Evolutionary conservation across 2,329 filamentous ascomycete genomes (phyloP).

Genomic region (Metarhizium brunneum): DNA sequence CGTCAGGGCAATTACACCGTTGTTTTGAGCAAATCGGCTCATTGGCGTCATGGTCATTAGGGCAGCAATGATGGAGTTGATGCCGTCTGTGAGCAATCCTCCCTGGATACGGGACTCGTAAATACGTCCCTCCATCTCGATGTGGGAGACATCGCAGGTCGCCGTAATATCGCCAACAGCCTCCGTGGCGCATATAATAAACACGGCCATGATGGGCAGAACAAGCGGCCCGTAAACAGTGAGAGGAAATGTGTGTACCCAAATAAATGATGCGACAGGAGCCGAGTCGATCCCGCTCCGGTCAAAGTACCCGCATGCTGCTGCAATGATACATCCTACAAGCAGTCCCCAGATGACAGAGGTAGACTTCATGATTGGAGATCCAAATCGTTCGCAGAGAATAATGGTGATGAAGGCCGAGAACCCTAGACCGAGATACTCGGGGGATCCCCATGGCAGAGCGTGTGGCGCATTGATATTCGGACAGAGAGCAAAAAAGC

Average conservation of each 20-base stretch:
- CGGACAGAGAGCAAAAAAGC: constrained; percentile 55
- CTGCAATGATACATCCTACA: constrained; percentile 69
- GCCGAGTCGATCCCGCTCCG: constrained; percentile 60
- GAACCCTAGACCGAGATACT: constrained; percentile 73
- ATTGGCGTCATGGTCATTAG: constrained; percentile 75
- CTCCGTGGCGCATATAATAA: constrained; percentile 67
- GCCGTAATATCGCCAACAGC: constrained; percentile 74
- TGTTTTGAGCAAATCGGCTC: constrained; percentile 76
- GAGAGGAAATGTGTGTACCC: constrained; percentile 69
- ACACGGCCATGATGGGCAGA: constrained; percentile 59
- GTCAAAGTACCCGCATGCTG: constrained; percentile 70
- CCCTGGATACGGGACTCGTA: constrained; percentile 75
- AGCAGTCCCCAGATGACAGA: constrained; percentile 68
- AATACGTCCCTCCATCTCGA: constrained; percentile 61
- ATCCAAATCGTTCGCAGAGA: constrained; percentile 69
- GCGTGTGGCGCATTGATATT: constrained; percentile 59
- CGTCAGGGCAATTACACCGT: constrained; percentile 74
- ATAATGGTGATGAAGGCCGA: constrained; percentile 73
- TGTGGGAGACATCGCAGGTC: constrained; percentile 69
- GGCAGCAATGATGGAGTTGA: constrained; percentile 66
- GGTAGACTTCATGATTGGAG: constrained; percentile 76
- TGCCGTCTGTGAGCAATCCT: constrained; percentile 66
- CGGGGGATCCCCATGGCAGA: constrained; percentile 67
- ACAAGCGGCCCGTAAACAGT: constrained; percentile 65
- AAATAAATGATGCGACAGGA: constrained; percentile 65